phyloP scores from a whole-genome alignment of 495 filamentous ascomycete species.

The Penicillium goetzii region DNA sequence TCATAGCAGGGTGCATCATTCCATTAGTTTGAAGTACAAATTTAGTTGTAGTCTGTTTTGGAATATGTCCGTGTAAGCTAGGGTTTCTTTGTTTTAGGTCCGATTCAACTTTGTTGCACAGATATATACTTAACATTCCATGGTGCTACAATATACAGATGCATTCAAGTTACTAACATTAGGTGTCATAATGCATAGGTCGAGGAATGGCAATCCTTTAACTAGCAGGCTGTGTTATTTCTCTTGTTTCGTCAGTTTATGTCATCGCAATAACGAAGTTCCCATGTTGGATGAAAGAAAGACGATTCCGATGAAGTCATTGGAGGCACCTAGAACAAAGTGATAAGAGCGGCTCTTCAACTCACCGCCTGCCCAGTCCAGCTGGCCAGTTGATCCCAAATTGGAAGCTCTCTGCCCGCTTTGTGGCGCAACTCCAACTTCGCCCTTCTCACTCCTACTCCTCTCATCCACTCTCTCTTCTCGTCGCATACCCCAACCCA shows the following conservation, averaged over 20 bases:
- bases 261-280: not conserved
- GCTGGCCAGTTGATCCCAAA: slow-evolving; percentile 9
- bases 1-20: not conserved
- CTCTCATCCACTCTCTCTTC: not conserved
- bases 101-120: not conserved
- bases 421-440: slow-evolving; percentile 21
- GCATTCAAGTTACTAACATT: too few species aligned
- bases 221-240: not conserved
- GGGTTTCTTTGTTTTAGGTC: not conserved
- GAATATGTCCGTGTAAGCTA: not conserved
- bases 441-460: not conserved
- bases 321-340: not conserved
- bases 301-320: slow-evolving; percentile 14
- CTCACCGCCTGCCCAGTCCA: slow-evolving; percentile 16
- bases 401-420: slow-evolving; percentile 14
- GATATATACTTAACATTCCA: not conserved
- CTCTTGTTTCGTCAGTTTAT: not conserved
- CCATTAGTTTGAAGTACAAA: not conserved
- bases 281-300: not conserved
- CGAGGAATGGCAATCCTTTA: too few species aligned
- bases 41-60: not conserved
- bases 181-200: too few species aligned
- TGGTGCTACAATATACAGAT: not conserved
- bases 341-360: not conserved
- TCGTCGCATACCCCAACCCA: not conserved